phyloP scores from a whole-genome alignment of 2,329 filamentous ascomycete genomes.

The Neophaeococcomyces aloes region DNA sequence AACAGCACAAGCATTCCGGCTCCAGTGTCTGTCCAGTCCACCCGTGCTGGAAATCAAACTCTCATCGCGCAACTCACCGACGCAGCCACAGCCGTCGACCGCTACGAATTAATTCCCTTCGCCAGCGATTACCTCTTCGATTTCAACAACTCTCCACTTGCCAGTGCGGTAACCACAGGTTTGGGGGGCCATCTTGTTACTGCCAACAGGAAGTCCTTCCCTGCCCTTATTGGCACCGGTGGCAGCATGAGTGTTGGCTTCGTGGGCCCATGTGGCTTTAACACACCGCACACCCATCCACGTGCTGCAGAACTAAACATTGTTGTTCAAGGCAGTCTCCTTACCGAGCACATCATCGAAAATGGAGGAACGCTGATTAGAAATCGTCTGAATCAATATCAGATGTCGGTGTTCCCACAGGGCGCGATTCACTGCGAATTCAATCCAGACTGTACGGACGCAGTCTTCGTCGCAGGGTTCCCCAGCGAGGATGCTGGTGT shows the following conservation, averaged over 20 bases:
- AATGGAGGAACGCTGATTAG: conserved; percentile 33
- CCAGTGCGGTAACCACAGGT: conserved; percentile 19
- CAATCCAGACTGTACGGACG: conserved; percentile 37
- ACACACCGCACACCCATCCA: conserved; percentile 40
- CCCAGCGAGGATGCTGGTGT: conserved; percentile 33
- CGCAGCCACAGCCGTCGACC: too few relatives aligned
- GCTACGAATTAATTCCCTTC: too few relatives aligned
- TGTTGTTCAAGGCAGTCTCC: conserved; percentile 30
- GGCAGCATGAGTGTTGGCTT: conserved; percentile 24
- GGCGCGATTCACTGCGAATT: conserved; percentile 41
- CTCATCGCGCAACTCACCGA: too few relatives aligned
- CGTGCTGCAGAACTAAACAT: conserved; percentile 40
- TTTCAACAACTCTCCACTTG: conserved; percentile 22
- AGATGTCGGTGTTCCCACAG: conserved; percentile 39
- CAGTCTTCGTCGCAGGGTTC: conserved; percentile 35
- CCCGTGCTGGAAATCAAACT: too few relatives aligned
- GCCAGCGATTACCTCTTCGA: too few relatives aligned
- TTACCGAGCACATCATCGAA: conserved; percentile 39
- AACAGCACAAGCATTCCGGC: too few relatives aligned
- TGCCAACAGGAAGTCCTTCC: conserved; percentile 21
- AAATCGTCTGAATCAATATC: conserved; percentile 30
- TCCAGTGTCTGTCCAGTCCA: too few relatives aligned
- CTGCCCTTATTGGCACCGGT: conserved; percentile 19
- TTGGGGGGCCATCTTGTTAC: conserved; percentile 24
- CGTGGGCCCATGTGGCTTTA: conserved; percentile 34